These are phyloP conservation scores for Grigorovia yakushimaensis DNA, from an alignment of 805 yeast species.

Conservation along the genomic window DNA sequence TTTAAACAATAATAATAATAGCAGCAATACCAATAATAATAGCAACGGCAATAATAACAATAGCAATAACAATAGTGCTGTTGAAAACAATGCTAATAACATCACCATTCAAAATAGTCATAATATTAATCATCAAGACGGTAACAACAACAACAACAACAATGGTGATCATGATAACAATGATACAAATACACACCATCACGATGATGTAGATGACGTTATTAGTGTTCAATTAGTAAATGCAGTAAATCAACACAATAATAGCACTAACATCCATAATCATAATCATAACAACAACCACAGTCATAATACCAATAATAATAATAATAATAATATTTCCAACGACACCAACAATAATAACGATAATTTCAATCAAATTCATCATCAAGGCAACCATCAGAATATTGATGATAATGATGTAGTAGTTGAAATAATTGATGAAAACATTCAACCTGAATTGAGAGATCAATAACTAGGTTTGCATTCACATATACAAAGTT, in stretches of 20 bases:
- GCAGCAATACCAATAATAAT: neutral
- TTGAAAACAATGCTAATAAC: neutral
- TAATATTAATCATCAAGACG: too few relatives aligned
- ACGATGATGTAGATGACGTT: neutral
- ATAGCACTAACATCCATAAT: neutral
- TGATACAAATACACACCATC: neutral
- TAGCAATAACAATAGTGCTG: neutral
- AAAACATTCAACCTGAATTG: conserved; percentile 30
- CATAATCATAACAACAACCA: neutral
- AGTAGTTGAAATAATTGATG: conserved; percentile 20
- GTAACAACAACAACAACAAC: neutral
- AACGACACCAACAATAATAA: conserved; percentile 3
- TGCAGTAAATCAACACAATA: neutral
- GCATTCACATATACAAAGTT: neutral
- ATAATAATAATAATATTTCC: neutral
- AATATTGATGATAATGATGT: conserved; percentile 4
- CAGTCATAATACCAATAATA: neutral
- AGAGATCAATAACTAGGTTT: conserved; percentile 19
- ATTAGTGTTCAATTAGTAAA: neutral
- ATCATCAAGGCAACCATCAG: conserved; percentile 10
- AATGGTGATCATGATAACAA: neutral
- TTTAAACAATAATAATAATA: neutral
- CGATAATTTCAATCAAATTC: conserved; percentile 17
- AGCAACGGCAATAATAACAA: neutral
- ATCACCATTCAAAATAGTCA: neutral